Percentiles rank a stretch among this genome's conserved stretches.
Evolutionary conservation across 176 grass and related monocot species (phyloP).

Genomic region (Themeda triandra): DNA sequence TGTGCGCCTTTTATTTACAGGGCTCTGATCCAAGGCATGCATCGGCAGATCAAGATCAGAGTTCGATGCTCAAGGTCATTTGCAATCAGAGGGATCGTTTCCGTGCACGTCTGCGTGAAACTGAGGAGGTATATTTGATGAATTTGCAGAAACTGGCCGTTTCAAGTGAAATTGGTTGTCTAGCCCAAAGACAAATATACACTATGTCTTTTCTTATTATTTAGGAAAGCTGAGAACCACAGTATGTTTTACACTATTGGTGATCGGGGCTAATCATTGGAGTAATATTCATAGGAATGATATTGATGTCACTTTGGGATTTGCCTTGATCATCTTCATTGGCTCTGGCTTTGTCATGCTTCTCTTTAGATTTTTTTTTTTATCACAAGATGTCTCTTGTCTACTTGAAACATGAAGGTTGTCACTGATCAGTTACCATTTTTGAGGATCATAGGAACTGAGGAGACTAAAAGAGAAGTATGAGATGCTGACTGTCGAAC

Average conservation of each 20-base stretch:
- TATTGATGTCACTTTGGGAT: background rate
- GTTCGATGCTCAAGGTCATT: conserved; percentile 99
- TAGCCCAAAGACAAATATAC: background rate
- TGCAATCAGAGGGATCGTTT: conserved; percentile 99
- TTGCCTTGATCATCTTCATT: conserved; percentile 13
- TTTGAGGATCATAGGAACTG: conserved; percentile 63
- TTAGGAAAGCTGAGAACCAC: background rate
- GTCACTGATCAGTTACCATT: conserved; percentile 13
- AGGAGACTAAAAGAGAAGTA: conserved; percentile 93
- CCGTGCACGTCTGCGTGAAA: conserved; percentile 76
- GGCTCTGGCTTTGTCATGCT: conserved; percentile 13
- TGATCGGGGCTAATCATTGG: background rate
- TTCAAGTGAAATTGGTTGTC: background rate
- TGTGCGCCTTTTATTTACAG: conserved; percentile 41
- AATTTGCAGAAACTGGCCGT: background rate
- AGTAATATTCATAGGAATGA: conserved; percentile 8
- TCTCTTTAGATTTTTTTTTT: conserved; percentile 2
- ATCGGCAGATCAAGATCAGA: conserved; percentile 89
- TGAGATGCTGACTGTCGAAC: conserved; percentile 78
- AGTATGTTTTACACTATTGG: background rate
- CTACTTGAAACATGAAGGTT: background rate
- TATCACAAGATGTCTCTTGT: conserved; percentile 7
- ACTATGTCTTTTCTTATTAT: background rate
- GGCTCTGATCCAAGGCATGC: conserved; percentile 75
- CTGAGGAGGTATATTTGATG: conserved; percentile 76